Percentiles rank a stretch among this genome's conserved stretches.
Evolutionary conservation across 306 rosid species (phyloP).

Genomic region (Amphicarpaea edgeworthii): DNA sequence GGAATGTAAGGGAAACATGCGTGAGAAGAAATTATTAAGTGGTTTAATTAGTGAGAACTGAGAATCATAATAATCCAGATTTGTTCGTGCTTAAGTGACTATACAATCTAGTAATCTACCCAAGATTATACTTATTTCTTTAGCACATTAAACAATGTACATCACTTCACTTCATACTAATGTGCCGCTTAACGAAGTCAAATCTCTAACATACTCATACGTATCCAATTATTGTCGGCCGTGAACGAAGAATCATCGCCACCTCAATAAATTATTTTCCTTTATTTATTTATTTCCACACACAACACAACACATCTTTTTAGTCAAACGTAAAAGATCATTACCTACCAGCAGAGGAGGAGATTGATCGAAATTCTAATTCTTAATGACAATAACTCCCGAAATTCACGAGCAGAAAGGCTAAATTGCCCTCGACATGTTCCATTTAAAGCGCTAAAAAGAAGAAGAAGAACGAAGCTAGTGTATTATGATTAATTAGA

Average conservation of each 20-base stretch:
- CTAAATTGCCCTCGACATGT: not conserved
- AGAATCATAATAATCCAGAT: no score
- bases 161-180: not conserved
- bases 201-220: not conserved
- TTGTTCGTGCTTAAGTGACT: no score
- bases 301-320: not conserved
- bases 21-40: no score
- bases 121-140: not conserved
- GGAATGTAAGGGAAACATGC: no score
- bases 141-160: not conserved
- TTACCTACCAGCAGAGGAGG: no score
- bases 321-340: not conserved
- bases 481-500: not conserved
- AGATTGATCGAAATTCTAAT: not conserved
- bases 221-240: not conserved
- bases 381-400: no score
- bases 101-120: not conserved
- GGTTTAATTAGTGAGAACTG: no score
- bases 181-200: not conserved
- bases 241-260: not conserved
- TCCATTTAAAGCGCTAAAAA: not conserved
- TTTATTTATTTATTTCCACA: not conserved
- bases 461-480: not conserved
- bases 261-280: not conserved
- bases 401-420: not conserved